Evolutionary conservation across 1,284 basidiomycete species (phyloP), one percentile per base, ranked within the genome.

Genomic region (Naganishia albida): DNA sequence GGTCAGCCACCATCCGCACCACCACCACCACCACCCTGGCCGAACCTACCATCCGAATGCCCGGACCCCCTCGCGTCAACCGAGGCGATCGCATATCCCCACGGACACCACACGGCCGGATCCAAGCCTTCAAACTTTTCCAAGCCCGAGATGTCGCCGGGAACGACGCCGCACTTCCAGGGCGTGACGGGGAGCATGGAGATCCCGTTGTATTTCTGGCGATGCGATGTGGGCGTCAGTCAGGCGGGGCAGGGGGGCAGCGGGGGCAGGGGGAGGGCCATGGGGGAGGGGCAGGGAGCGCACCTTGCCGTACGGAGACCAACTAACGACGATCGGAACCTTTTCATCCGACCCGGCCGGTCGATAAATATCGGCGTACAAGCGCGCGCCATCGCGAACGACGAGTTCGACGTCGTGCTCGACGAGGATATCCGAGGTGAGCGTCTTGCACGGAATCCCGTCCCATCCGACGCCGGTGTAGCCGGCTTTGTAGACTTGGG

Each of bases 61-160:
- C 66, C 68, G 3, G 51, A 16, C 12, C 72, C 72, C 30, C 72
- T 66, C 10, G 65, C 62, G 53, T 73, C 72, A 55, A 72, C 67
- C 42, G 68, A 70, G 49, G 71, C 67, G 18, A 74, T 66, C 1
- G 72, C 72, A 48, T 74, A 74, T 1, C 73, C 73, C 12, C 70
- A 63, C 10, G 68, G 62, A 38, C 66, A 62, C 68, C 68, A 74
- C 18, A 67, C 60, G 26, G 72, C 72, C 38, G 73, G 73, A 43
- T 64, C 54, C 25, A 56, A 44, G 16, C 54, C 54, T 12, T 56
- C 54, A 44, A 56, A 56, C 42, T 56, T 56, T 44, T 56, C 54
- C 25, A 56, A 43, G 13, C 54, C 54, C 10, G 54, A 56, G 42
- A 56, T 43, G 42, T 56, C 54, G 25, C 54, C 54, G 20, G 20